These are phyloP conservation scores for Vigna trinervia DNA, from an alignment of 306 rosid genomes.

Conservation along the genomic window DNA sequence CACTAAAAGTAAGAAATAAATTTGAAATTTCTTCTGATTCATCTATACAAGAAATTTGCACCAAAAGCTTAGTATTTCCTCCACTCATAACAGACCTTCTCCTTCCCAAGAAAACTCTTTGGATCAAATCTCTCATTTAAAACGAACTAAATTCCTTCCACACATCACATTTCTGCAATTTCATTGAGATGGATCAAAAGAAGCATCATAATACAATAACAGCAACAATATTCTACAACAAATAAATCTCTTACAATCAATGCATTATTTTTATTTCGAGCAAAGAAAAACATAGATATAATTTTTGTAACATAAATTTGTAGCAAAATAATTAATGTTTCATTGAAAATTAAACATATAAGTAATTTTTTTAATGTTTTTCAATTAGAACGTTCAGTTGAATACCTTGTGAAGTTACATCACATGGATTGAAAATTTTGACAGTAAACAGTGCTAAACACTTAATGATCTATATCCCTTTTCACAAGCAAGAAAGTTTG, in stretches of 20 bases:
- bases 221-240: neutral
- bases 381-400: too few species aligned
- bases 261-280: too few species aligned
- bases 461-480: neutral
- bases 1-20: neutral
- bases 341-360: too few species aligned
- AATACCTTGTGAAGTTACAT: neutral
- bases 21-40: slow-evolving; percentile 9
- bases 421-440: neutral
- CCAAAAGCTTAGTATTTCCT: slow-evolving; percentile 21
- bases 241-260: too few species aligned
- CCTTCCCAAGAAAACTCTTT: slow-evolving; percentile 8
- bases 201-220: neutral
- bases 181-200: neutral
- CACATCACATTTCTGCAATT: slow-evolving; percentile 68
- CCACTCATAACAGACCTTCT: slow-evolving; percentile 10
- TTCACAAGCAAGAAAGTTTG: neutral
- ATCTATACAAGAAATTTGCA: slow-evolving; percentile 38
- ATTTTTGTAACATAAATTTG: too few species aligned
- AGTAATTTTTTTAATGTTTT: too few species aligned
- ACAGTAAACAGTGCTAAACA: neutral
- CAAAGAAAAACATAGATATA: too few species aligned
- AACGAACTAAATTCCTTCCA: slow-evolving; percentile 59
- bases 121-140: slow-evolving; percentile 44
- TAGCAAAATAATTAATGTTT: too few species aligned